These are phyloP conservation scores for Gastrodia elata DNA, from an alignment of 106 monocot species.

Conservation along the genomic window DNA sequence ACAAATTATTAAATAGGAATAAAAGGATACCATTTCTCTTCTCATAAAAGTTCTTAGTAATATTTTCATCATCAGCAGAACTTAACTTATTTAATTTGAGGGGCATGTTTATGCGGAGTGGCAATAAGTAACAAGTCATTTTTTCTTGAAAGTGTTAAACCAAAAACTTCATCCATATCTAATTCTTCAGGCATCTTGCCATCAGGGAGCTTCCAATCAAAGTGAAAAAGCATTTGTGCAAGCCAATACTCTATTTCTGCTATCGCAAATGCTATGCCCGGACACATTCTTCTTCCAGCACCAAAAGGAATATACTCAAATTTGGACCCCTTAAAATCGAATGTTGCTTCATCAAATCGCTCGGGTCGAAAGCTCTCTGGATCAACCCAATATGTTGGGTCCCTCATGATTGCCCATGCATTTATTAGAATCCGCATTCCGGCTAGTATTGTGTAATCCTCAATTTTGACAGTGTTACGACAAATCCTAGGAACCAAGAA, in stretches of 20 bases:
- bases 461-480: background rate
- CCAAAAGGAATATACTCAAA: background rate
- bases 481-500: background rate
- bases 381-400: background rate
- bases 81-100: too few species aligned
- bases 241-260: background rate
- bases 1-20: too few species aligned
- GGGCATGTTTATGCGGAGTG: background rate
- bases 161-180: background rate
- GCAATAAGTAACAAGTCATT: background rate
- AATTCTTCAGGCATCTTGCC: background rate
- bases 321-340: background rate
- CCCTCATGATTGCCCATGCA: background rate
- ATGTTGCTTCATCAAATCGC: background rate
- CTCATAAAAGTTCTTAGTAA: too few species aligned
- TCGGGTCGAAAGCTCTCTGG: background rate
- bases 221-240: background rate
- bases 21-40: too few species aligned
- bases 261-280: background rate
- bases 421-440: background rate
- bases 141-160: background rate
- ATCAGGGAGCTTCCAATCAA: background rate
- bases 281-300: background rate
- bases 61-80: too few species aligned
- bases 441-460: background rate